Conservation (phyloP, 768 basidiomycete genomes). For the Termitomyces sp. region DNA sequence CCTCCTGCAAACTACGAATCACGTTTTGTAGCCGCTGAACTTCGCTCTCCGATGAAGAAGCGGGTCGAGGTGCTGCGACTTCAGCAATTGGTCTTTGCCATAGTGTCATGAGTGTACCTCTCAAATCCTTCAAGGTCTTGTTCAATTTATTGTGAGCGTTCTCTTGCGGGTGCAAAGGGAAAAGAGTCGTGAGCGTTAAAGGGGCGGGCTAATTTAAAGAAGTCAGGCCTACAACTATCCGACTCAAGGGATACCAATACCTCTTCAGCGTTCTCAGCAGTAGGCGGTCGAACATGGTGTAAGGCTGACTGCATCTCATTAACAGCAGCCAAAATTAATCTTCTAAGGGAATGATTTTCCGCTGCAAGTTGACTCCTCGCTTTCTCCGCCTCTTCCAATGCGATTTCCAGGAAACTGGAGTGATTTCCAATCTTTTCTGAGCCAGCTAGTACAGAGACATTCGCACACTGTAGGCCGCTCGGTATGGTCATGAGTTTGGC, state of each 20-base stretch:
- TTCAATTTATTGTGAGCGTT: slow-evolving; percentile 44
- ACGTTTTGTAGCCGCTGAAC: slow-evolving; percentile 43
- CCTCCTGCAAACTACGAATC: slow-evolving; percentile 45
- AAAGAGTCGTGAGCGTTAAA: slow-evolving; percentile 43
- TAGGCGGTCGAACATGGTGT: slow-evolving; percentile 36
- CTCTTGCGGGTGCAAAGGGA: slow-evolving; percentile 48
- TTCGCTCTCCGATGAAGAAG: slow-evolving; percentile 34
- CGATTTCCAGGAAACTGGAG: slow-evolving; percentile 54
- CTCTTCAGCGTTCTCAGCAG: slow-evolving; percentile 42
- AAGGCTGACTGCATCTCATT: slow-evolving; percentile 61
- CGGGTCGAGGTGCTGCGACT: slow-evolving; percentile 10
- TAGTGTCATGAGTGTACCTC: slow-evolving; percentile 26
- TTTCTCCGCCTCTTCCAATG: slow-evolving; percentile 70
- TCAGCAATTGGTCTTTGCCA: slow-evolving; percentile 22
- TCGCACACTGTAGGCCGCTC: slow-evolving; percentile 52
- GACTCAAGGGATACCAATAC: slow-evolving; percentile 25
- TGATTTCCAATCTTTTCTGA: slow-evolving; percentile 43
- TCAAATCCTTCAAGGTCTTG: slow-evolving; percentile 37
- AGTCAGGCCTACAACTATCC: slow-evolving; percentile 4
- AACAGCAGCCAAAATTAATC: slow-evolving; percentile 53
- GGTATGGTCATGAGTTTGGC: slow-evolving; percentile 44
- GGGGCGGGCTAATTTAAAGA: slow-evolving; percentile 30
- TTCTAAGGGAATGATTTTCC: slow-evolving; percentile 61
- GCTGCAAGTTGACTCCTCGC: slow-evolving; percentile 55
- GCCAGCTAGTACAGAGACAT: slow-evolving; percentile 42